Evolutionary conservation across 2,329 filamentous ascomycete species (phyloP).

Genomic region (Aschersonia sp.): DNA sequence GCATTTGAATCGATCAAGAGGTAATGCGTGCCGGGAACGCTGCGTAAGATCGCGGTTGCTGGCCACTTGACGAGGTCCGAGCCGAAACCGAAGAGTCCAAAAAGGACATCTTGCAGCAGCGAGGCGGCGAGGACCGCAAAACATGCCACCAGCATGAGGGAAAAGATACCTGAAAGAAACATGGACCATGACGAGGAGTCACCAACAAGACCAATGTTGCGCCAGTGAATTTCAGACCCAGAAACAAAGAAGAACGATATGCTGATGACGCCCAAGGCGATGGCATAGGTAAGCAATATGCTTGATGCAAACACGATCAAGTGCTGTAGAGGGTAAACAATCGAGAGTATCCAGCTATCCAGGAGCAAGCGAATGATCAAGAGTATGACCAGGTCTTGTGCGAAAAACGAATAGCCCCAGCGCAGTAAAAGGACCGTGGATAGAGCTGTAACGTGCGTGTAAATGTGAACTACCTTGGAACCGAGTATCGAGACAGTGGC

Average conservation of each 20-base stretch:
- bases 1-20: background rate
- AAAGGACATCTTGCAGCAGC: slow-evolving; percentile 12
- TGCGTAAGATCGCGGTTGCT: slow-evolving; percentile 4
- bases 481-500: slow-evolving; percentile 11
- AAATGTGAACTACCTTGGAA: slow-evolving; percentile 15
- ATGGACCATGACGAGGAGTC: slow-evolving; percentile 16
- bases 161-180: slow-evolving; percentile 16
- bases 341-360: slow-evolving; percentile 8
- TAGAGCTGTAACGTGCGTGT: slow-evolving; percentile 13
- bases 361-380: slow-evolving; percentile 15
- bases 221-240: slow-evolving; percentile 19
- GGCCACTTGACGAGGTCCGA: slow-evolving; percentile 14
- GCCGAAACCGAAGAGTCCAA: slow-evolving; percentile 7
- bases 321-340: slow-evolving; percentile 3
- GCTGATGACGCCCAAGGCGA: slow-evolving; percentile 11
- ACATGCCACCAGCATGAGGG: slow-evolving; percentile 9
- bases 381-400: slow-evolving; percentile 15
- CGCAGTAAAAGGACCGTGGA: slow-evolving; percentile 11
- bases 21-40: background rate
- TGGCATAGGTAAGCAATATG: slow-evolving; percentile 7
- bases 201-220: slow-evolving; percentile 15
- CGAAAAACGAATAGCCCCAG: slow-evolving; percentile 17
- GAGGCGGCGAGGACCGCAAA: slow-evolving; percentile 8
- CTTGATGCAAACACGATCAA: slow-evolving; percentile 6
- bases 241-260: slow-evolving; percentile 13